Percentiles rank a stretch among this genome's conserved stretches.
These are phyloP conservation scores for Theobroma grandiflorum DNA, from an alignment of 441 rosid genomes.

Conservation along the genomic window DNA sequence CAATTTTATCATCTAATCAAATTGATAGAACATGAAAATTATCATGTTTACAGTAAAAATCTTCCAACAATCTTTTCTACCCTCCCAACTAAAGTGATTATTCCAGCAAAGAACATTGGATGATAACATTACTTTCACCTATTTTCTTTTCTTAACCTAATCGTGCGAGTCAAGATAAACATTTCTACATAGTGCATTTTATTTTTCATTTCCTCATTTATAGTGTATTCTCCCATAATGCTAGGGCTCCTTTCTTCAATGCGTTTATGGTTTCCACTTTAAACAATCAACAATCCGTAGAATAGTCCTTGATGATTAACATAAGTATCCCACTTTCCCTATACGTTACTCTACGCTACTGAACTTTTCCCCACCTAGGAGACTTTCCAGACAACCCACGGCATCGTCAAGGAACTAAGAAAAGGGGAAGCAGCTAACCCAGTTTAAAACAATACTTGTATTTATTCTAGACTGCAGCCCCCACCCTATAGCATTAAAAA, in stretches of 20 bases:
- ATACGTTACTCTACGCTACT: background rate
- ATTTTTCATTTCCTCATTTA: background rate
- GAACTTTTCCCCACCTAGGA: background rate
- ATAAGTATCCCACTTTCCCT: background rate
- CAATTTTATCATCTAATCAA: background rate
- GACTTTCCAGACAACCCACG: constrained; percentile 5
- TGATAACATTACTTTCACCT: background rate
- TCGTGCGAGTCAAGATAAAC: background rate
- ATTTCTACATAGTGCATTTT: background rate
- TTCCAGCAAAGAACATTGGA: background rate
- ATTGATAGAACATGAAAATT: background rate
- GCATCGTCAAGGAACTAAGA: background rate
- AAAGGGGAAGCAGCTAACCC: background rate
- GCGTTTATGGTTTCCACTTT: background rate
- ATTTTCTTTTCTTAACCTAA: background rate
- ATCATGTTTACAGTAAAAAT: background rate
- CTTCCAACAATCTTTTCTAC: background rate
- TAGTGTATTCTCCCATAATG: background rate
- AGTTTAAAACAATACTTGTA: background rate
- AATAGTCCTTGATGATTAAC: background rate
- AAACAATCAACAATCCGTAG: background rate
- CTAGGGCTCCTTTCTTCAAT: background rate
- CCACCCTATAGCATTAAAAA: background rate
- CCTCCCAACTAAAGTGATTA: background rate
- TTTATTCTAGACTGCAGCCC: background rate